These are phyloP conservation scores for Cystobasidium onofrii DNA, from an alignment of 768 basidiomycete species.

Conservation along the genomic window DNA sequence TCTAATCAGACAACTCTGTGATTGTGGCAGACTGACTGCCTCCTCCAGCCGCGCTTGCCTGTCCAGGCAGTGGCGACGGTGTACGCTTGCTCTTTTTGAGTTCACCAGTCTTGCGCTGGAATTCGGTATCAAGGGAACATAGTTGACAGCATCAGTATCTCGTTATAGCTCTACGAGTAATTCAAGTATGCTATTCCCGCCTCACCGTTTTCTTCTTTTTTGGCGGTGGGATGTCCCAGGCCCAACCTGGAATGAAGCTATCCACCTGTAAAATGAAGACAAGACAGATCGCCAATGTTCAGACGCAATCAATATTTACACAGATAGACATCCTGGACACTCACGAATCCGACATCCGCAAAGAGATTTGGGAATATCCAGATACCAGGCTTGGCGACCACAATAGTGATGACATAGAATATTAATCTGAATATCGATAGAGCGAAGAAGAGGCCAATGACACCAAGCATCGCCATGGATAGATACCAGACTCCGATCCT, in stretches of 20 bases:
- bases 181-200: too few relatives aligned
- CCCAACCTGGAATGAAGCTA: conserved; percentile 93
- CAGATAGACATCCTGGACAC: conserved; percentile 45
- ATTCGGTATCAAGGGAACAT: too few relatives aligned
- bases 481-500: conserved; percentile 93
- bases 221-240: conserved; percentile 79
- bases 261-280: conserved; percentile 59
- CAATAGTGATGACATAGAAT: conserved; percentile 83
- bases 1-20: conserved; percentile 25
- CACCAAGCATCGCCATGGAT: conserved; percentile 72
- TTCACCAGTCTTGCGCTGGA: conserved; percentile 25
- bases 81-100: conserved; percentile 2
- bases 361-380: conserved; percentile 99
- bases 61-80: neutral
- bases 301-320: too few relatives aligned
- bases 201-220: conserved; percentile 52
- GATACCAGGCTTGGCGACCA: conserved; percentile 79
- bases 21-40: conserved; percentile 5
- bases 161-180: too few relatives aligned
- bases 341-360: conserved; percentile 94
- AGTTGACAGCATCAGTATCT: too few relatives aligned
- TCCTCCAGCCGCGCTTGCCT: neutral
- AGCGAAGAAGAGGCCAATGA: conserved; percentile 82
- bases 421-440: conserved; percentile 84
- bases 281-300: neutral